These are phyloP conservation scores for Powellomyces hirtus DNA, from an alignment of 192 early-diverging fungal species.

Conservation along the genomic window DNA sequence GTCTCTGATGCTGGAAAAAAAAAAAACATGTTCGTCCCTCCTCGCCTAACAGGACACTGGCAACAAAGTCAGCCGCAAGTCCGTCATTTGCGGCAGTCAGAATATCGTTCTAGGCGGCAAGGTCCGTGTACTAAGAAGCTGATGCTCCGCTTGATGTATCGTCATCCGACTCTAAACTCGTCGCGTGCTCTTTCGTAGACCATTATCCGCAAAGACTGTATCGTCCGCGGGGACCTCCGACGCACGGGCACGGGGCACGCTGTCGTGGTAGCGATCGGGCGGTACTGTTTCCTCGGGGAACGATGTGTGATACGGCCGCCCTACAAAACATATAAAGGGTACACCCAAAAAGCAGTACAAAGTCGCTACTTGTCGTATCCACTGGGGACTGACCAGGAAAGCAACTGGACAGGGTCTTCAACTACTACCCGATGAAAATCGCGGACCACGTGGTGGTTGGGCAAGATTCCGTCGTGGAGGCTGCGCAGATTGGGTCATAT, in stretches of 20 bases:
- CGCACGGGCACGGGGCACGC: slow-evolving; percentile 82
- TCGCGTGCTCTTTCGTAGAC: slow-evolving; percentile 53
- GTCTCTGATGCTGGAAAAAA: background rate
- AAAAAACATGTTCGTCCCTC: background rate
- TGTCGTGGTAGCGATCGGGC: slow-evolving; percentile 87
- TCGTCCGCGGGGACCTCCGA: slow-evolving; percentile 91
- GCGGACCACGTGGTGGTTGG: slow-evolving; percentile 91
- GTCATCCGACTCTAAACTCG: background rate
- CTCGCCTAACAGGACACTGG: slow-evolving; percentile 80
- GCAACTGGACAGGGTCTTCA: slow-evolving; percentile 66
- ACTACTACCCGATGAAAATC: slow-evolving; percentile 96
- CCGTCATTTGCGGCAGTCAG: slow-evolving; percentile 89
- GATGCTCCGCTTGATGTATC: no score
- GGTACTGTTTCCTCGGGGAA: slow-evolving; percentile 80
- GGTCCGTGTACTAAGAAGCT: slow-evolving; percentile 43
- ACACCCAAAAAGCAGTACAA: background rate
- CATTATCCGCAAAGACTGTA: slow-evolving; percentile 85
- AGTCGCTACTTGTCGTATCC: background rate
- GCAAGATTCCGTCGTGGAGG: slow-evolving; percentile 84
- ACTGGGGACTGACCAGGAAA: background rate
- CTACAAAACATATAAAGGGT: slow-evolving; percentile 91
- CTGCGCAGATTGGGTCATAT: slow-evolving; percentile 85
- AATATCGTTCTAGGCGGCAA: slow-evolving; percentile 97
- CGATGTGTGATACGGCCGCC: slow-evolving; percentile 86
- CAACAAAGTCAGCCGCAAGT: slow-evolving; percentile 92